These are phyloP conservation scores for Russula abietina DNA, from an alignment of 768 basidiomycete genomes.

Conservation along the genomic window DNA sequence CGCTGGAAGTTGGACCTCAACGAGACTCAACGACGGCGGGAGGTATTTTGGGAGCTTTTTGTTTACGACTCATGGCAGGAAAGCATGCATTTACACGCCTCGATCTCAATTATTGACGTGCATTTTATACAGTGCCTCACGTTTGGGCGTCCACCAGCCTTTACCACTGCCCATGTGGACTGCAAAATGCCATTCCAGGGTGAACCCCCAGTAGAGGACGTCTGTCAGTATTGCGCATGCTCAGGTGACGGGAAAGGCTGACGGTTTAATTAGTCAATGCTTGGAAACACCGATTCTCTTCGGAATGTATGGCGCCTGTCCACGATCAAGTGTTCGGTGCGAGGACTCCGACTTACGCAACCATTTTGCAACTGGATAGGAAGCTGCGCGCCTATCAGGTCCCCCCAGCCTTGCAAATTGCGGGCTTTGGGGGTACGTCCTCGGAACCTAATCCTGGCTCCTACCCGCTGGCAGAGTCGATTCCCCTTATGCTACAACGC, in stretches of 20 bases:
- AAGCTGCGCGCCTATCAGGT: constrained; percentile 58
- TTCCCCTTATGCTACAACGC: constrained; percentile 60
- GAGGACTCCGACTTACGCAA: constrained; percentile 51
- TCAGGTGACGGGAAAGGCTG: constrained; percentile 1
- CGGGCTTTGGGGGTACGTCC: constrained; percentile 50
- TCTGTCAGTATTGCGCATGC: constrained; percentile 53
- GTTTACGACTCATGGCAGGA: constrained; percentile 71
- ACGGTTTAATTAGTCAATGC: constrained; percentile 41
- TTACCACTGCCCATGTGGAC: constrained; percentile 36
- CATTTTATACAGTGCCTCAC: constrained; percentile 49
- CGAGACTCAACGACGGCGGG: constrained; percentile 54
- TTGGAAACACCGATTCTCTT: constrained; percentile 65
- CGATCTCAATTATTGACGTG: background rate
- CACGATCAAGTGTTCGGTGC: constrained; percentile 67
- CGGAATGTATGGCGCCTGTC: constrained; percentile 56
- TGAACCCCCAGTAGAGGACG: constrained; percentile 43
- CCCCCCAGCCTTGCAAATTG: constrained; percentile 56
- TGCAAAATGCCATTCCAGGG: constrained; percentile 35
- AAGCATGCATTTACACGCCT: constrained; percentile 15
- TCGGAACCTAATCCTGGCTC: constrained; percentile 27
- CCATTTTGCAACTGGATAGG: constrained; percentile 58
- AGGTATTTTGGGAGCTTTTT: constrained; percentile 57
- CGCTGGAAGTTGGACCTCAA: constrained; percentile 54
- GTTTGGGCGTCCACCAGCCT: constrained; percentile 63
- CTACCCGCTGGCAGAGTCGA: constrained; percentile 39